Conservation (phyloP, 2,329 filamentous ascomycete genomes). For the Fusarium sacchari region DNA sequence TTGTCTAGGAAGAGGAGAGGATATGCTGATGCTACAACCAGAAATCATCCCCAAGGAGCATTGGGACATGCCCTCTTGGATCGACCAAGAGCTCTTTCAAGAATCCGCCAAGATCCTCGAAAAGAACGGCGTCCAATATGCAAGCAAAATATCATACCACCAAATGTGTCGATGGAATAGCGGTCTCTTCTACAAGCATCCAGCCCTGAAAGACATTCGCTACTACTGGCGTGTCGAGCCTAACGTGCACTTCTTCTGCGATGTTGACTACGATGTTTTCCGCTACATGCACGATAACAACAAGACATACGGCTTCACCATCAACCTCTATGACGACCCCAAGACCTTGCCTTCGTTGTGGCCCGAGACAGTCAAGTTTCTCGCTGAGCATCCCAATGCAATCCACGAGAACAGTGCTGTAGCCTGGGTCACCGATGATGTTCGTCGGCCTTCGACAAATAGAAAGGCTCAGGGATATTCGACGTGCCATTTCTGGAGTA, state of each 20-base stretch:
- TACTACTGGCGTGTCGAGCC: slow-evolving; percentile 99
- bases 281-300: slow-evolving; percentile 98
- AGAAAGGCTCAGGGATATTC: slow-evolving; percentile 89
- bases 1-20: neutral
- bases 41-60: slow-evolving; percentile 94
- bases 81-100: slow-evolving; percentile 84
- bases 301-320: slow-evolving; percentile 98
- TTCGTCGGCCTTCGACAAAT: slow-evolving; percentile 81
- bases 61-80: slow-evolving; percentile 93
- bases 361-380: slow-evolving; percentile 94
- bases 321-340: slow-evolving; percentile 94
- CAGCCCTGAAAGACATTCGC: slow-evolving; percentile 80
- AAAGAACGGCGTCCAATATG: slow-evolving; percentile 90
- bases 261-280: slow-evolving; percentile 98
- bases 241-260: slow-evolving; percentile 99
- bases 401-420: slow-evolving; percentile 86
- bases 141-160: slow-evolving; percentile 88
- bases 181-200: slow-evolving; percentile 97
- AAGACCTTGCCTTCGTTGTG: slow-evolving; percentile 87
- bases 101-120: slow-evolving; percentile 86
- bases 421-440: slow-evolving; percentile 84
- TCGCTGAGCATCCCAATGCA: slow-evolving; percentile 84
- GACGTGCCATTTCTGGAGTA: slow-evolving; percentile 99
- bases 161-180: slow-evolving; percentile 99
- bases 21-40: slow-evolving; percentile 49